These are phyloP conservation scores for Hypsizygus ulmarius DNA, from an alignment of 1,284 basidiomycete species.

Conservation along the genomic window DNA sequence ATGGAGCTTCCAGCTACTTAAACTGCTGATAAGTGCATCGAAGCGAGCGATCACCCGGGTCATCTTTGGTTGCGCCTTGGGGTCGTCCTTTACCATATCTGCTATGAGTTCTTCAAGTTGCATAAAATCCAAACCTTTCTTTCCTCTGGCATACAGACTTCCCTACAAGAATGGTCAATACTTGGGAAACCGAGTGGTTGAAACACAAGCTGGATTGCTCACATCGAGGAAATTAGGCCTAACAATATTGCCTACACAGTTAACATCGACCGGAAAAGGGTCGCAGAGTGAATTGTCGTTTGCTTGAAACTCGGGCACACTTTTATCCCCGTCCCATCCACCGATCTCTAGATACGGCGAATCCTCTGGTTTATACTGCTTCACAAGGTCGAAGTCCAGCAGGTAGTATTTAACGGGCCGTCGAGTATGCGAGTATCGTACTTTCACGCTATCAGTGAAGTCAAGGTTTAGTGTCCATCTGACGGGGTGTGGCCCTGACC, in stretches of 20 bases:
- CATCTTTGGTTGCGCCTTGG: conserved; percentile 3
- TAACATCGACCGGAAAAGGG: not conserved
- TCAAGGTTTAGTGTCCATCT: conserved; percentile 18
- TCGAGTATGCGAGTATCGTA: conserved; percentile 25
- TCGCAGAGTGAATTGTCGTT: conserved; percentile 12
- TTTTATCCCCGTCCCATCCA: conserved; percentile 10
- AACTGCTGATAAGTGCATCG: no score
- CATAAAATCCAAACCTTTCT: not conserved
- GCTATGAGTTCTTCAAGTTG: not conserved
- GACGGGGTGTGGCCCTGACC: conserved; percentile 26
- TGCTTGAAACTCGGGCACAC: conserved; percentile 15
- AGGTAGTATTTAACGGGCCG: conserved; percentile 32
- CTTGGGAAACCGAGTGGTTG: no score
- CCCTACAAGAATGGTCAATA: no score
- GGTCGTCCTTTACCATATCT: conserved; percentile 4
- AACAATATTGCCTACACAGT: not conserved
- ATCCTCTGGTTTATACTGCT: conserved; percentile 22
- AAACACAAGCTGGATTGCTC: no score
- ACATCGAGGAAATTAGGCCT: not conserved
- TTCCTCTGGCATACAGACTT: not conserved
- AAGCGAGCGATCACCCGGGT: not conserved
- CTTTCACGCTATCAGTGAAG: conserved; percentile 18
- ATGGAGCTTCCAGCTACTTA: no score
- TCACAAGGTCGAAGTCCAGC: conserved; percentile 32
- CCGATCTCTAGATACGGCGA: conserved; percentile 19